A percentile compares a stretch with the other conserved stretches of the same genome.
Conservation (phyloP, 2,329 filamentous ascomycete genomes). For the Capronia coronata region DNA sequence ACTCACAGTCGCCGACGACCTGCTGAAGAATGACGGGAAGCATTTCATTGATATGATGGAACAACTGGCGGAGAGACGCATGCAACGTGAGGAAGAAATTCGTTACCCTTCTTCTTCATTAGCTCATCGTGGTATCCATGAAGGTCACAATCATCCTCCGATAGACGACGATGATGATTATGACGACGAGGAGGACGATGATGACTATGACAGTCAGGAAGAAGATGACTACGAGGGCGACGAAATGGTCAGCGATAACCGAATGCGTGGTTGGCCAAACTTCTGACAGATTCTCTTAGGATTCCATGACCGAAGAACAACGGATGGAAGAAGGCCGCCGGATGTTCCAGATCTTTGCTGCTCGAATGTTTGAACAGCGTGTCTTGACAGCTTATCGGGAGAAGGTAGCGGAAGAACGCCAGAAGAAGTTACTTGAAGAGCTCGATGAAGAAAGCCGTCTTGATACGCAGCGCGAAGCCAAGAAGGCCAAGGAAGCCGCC, state of each 20-base stretch:
- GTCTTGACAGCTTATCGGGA: conserved; percentile 96
- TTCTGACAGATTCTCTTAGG: conserved; percentile 52
- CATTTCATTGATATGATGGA: conserved; percentile 99
- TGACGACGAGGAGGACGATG: conserved; percentile 70
- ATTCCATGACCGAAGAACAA: conserved; percentile 94
- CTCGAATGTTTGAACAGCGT: conserved; percentile 97
- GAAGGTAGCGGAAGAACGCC: conserved; percentile 89
- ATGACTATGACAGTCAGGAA: conserved; percentile 56
- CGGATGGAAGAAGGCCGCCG: conserved; percentile 96
- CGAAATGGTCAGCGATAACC: conserved; percentile 48
- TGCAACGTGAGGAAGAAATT: conserved; percentile 92
- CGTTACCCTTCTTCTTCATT: conserved; percentile 58
- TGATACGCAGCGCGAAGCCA: conserved; percentile 74
- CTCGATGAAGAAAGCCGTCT: conserved; percentile 75
- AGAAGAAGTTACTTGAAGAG: conserved; percentile 84
- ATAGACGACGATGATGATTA: conserved; percentile 71
- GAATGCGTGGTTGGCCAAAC: conserved; percentile 29
- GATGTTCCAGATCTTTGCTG: conserved; percentile 99
- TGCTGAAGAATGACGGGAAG: conserved; percentile 97
- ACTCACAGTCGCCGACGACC: conserved; percentile 94
- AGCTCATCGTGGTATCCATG: conserved; percentile 54
- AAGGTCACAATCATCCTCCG: conserved; percentile 65
- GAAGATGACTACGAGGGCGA: conserved; percentile 61
- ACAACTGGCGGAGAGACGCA: conserved; percentile 90
- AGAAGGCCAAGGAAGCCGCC: conserved; percentile 88